Evolutionary conservation across 2,329 filamentous ascomycete genomes (phyloP).

Genomic region (Aschersonia sp.): DNA sequence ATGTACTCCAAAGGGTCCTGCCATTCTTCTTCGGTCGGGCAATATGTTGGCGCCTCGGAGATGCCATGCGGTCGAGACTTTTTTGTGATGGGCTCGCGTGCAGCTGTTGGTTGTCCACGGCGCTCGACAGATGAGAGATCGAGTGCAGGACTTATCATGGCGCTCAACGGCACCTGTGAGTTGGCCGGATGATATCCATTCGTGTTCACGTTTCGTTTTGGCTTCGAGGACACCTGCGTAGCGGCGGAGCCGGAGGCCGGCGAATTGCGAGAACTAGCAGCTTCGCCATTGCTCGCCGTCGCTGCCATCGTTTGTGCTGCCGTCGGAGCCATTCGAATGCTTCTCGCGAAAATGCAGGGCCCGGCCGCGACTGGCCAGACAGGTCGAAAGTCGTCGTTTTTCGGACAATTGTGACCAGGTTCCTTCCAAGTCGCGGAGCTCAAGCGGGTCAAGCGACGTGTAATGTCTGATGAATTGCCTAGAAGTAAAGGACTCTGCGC

Average conservation of each 20-base stretch:
- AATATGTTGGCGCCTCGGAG: constrained; percentile 79
- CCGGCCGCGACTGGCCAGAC: no score
- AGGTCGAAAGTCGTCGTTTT: no score
- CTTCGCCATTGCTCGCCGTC: constrained; percentile 24
- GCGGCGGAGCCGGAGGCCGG: constrained; percentile 26
- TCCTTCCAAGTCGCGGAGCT: no score
- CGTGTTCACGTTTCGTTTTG: constrained; percentile 38
- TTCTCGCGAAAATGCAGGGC: no score
- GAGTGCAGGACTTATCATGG: constrained; percentile 47
- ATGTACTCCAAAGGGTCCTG: constrained; percentile 90
- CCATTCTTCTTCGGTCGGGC: constrained; percentile 86
- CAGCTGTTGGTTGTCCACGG: constrained; percentile 65
- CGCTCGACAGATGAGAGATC: constrained; percentile 86
- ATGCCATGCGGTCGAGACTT: constrained; percentile 71
- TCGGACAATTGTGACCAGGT: no score
- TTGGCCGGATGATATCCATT: constrained; percentile 39
- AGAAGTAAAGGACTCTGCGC: constrained; percentile 7
- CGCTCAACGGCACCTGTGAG: constrained; percentile 36
- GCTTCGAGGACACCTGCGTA: constrained; percentile 23
- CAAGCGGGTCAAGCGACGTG: no score
- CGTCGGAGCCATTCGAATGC: constrained; percentile 18
- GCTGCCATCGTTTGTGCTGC: constrained; percentile 21
- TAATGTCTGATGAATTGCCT: constrained; percentile 1
- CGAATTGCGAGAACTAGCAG: constrained; percentile 37
- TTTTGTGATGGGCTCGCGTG: constrained; percentile 62